Base-by-base conservation (phyloP, 768 basidiomycete genomes). In the Suillus luteus region DNA sequence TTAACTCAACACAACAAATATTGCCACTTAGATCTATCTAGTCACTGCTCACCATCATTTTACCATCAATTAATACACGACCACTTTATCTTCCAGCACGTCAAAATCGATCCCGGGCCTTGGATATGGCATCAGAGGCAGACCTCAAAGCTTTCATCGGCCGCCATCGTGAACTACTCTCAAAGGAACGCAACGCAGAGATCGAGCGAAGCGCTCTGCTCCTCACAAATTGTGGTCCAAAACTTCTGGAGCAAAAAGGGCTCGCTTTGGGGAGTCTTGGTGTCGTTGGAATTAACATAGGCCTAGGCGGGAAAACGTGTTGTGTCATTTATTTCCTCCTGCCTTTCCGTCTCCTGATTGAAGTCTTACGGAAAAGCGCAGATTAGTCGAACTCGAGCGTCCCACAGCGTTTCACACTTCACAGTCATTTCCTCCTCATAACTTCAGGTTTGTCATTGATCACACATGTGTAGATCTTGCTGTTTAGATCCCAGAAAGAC, bases 251-350 rank as follows among this genome's bases (percentile, higher is more conserved):
- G 73, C 88, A 91, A 67, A 89, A 90, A 63, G 96, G 96, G 3
- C 80, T 99, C 11, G 89, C 93, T 0, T 74, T 97, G 1, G 84
- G 84, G 35, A 89, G 89, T 52, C 80, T 98, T 5, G 87, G 91
- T 1, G 78, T 93, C 1, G 81, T 85, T 1, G 81, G 83, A 31
- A 81, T 95, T n/a, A 87, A 84, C 59, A 83, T 97, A 19, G 96
- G 96, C 3, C 82, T 98, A 5, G 96, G 95, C 33, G 96, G 95
- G 33, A 96, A 95, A 80, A 95, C 88, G 95, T 96, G 74, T 72
- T 76, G 67, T 52, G 48, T 41, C 40, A 14, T 41, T 3, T 54
- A 22, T 54, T 19, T 14, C 27, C 3, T 24, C 33, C 37, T 43
- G 5, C 2, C 27, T 37, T 55, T 37, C 62, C 51, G 52, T 41